These are phyloP conservation scores for Nannochloropsis salina DNA, from an alignment of 108 stramenopile species.

Conservation along the genomic window DNA sequence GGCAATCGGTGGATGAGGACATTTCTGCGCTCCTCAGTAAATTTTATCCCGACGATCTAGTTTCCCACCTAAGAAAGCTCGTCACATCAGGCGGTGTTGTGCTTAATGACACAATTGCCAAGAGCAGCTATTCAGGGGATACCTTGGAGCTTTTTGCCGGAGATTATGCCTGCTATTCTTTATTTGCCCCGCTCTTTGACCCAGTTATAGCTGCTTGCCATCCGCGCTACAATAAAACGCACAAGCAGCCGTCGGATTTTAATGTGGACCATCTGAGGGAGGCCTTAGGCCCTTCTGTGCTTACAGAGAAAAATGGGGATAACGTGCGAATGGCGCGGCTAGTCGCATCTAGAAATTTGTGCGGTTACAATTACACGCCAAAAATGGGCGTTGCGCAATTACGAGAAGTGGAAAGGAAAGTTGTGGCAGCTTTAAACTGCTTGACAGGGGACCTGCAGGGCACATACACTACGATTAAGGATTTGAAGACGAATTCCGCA, in stretches of 20 bases:
- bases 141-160: conserved; percentile 14
- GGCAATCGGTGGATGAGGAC: conserved; percentile 17
- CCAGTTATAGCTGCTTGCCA: neutral
- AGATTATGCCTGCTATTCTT: conserved; percentile 3
- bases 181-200: neutral
- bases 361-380: conserved; percentile 10
- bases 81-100: neutral
- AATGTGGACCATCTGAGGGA: neutral
- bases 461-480: neutral
- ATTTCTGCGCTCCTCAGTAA: neutral
- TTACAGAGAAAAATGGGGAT: neutral
- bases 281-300: neutral
- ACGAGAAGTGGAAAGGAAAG: neutral
- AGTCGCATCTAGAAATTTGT: neutral
- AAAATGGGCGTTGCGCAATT: neutral
- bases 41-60: neutral
- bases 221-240: neutral
- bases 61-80: neutral
- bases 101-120: neutral
- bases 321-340: neutral
- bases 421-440: neutral
- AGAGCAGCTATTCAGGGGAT: neutral
- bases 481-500: neutral
- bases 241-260: neutral
- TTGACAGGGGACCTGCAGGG: neutral